Evolutionary conservation across 179 eudicot genomes (phyloP).

Genomic region (Patellifolia procumbens): DNA sequence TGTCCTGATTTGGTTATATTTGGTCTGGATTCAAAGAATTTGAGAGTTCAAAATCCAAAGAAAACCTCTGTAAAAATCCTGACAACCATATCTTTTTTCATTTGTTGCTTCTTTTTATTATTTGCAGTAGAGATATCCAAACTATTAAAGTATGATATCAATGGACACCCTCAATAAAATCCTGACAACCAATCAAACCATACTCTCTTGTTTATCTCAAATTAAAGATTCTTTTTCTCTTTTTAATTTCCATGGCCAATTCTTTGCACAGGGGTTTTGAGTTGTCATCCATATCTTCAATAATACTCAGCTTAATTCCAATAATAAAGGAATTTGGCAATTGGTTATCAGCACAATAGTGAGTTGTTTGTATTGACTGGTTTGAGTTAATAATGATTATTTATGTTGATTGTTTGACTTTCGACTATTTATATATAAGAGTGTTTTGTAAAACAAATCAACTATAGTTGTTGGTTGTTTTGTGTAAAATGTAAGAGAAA

Average conservation of each 20-base stretch:
- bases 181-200: background rate
- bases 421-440: no score
- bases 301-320: no score
- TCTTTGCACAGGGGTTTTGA: background rate
- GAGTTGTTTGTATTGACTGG: no score
- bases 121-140: background rate
- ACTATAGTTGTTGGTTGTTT: no score
- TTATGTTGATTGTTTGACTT: no score
- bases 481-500: no score
- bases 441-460: no score
- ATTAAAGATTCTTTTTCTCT: background rate
- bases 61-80: conserved; percentile 6
- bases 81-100: conserved; percentile 11
- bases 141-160: background rate
- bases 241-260: background rate
- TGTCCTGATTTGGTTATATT: background rate
- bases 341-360: no score
- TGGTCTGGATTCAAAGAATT: background rate
- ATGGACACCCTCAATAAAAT: background rate
- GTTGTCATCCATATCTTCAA: background rate
- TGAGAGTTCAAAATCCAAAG: background rate
- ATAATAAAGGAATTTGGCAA: no score
- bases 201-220: background rate
- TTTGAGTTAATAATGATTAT: no score
- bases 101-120: background rate